A percentile compares a stretch with the other conserved stretches of the same genome.
Conservation (phyloP, 441 rosid genomes). For the Theobroma grandiflorum region DNA sequence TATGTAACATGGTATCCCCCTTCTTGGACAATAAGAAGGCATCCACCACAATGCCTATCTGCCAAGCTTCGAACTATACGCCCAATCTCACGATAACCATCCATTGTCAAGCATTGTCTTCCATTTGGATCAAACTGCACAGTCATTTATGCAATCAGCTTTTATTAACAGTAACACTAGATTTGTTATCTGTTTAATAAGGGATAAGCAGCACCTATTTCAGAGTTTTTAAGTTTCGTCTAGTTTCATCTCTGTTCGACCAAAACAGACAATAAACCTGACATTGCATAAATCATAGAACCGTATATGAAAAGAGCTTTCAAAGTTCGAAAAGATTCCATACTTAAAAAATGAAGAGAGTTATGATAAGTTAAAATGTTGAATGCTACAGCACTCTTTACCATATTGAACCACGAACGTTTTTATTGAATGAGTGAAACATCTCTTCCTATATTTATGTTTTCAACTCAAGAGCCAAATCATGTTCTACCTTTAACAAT, state of each 20-base stretch:
- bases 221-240: background rate
- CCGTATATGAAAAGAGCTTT: background rate
- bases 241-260: background rate
- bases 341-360: background rate
- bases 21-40: conserved; percentile 89
- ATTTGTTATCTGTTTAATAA: background rate
- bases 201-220: background rate
- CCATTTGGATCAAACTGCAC: conserved; percentile 91
- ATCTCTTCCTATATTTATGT: background rate
- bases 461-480: background rate
- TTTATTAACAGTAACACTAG: background rate
- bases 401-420: background rate
- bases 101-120: conserved; percentile 87
- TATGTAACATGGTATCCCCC: conserved; percentile 92
- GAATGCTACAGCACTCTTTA: background rate
- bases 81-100: conserved; percentile 79
- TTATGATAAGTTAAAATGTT: background rate
- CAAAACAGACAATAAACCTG: background rate
- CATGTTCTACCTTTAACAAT: background rate
- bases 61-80: conserved; percentile 53
- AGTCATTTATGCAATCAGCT: background rate
- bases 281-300: background rate
- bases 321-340: background rate
- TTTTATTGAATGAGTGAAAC: background rate
- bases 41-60: conserved; percentile 59